Evolutionary conservation across 306 rosid genomes (phyloP).

Genomic region (Spatholobus suberectus): DNA sequence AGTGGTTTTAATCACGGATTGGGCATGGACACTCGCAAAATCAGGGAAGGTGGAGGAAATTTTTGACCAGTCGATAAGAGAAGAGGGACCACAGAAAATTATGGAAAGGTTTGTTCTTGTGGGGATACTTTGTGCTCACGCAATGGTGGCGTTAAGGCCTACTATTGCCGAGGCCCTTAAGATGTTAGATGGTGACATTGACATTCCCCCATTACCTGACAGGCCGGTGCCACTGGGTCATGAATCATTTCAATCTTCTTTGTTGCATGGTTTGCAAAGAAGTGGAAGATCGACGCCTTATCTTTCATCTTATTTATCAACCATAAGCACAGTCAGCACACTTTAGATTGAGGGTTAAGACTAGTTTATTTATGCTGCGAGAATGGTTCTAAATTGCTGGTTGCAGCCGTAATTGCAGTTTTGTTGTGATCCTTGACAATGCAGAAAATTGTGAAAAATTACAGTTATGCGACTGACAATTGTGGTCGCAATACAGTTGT

Average conservation of each 20-base stretch:
- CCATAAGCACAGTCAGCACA: background rate
- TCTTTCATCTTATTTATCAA: background rate
- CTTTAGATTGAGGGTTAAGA: background rate
- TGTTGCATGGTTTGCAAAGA: slow-evolving; percentile 35
- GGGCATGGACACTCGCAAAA: slow-evolving; percentile 80
- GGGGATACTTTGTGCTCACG: slow-evolving; percentile 94
- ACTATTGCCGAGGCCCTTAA: slow-evolving; percentile 77
- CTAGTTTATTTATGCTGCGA: background rate
- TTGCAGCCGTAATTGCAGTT: too few relatives aligned
- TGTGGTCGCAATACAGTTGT: too few relatives aligned
- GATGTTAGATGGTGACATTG: slow-evolving; percentile 94
- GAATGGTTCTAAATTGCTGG: too few relatives aligned
- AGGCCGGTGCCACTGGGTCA: slow-evolving; percentile 83
- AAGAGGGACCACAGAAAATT: slow-evolving; percentile 68
- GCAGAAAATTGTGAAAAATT: too few relatives aligned
- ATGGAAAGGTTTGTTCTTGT: slow-evolving; percentile 90
- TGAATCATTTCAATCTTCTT: slow-evolving; percentile 63
- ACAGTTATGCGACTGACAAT: too few relatives aligned
- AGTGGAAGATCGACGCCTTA: slow-evolving; percentile 54
- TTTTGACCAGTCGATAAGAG: slow-evolving; percentile 55
- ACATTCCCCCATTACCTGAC: slow-evolving; percentile 76
- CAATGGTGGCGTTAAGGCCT: slow-evolving; percentile 88
- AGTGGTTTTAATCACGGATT: slow-evolving; percentile 68
- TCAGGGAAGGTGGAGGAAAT: slow-evolving; percentile 63
- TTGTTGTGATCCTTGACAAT: too few relatives aligned